Percentiles rank a stretch among this genome's conserved stretches.
Conservation (phyloP, 495 filamentous ascomycete genomes). For the Aspergillus wentii region DNA sequence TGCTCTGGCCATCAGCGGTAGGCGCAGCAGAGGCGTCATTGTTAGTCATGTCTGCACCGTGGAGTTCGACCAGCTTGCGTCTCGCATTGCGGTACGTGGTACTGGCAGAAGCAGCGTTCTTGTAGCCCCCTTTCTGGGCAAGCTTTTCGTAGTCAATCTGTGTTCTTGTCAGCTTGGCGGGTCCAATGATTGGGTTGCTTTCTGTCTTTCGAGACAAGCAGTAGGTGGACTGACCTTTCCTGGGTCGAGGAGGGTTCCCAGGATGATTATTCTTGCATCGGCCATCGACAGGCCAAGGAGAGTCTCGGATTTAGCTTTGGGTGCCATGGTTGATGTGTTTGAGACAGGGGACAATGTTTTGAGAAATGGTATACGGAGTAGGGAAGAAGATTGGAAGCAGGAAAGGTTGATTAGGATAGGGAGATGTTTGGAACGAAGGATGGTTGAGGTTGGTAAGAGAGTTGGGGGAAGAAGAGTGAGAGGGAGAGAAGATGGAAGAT, state of each 20-base stretch:
- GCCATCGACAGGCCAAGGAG: constrained; percentile 11
- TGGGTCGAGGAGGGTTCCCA: constrained; percentile 12
- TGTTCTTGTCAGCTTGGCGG: neutral
- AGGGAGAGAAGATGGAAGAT: constrained; percentile 1
- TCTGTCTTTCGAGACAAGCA: too few relatives aligned
- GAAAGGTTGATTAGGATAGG: constrained; percentile 1
- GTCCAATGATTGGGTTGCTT: too few relatives aligned
- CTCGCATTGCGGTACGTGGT: constrained; percentile 19
- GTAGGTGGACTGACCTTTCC: constrained; percentile 14
- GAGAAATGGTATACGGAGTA: neutral
- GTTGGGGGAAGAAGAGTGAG: constrained; percentile 1
- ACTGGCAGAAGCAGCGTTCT: constrained; percentile 26
- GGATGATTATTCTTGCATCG: constrained; percentile 19
- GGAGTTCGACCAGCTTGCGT: constrained; percentile 16
- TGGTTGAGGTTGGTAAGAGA: neutral
- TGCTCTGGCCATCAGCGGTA: neutral
- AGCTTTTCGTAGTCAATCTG: constrained; percentile 39
- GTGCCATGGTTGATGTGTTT: constrained; percentile 8
- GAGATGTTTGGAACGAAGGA: neutral
- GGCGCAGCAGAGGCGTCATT: neutral
- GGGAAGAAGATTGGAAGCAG: neutral
- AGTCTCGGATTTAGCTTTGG: constrained; percentile 12
- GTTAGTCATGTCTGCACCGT: neutral
- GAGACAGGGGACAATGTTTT: neutral
- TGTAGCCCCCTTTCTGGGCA: constrained; percentile 25